phyloP scores from a whole-genome alignment of 2,329 filamentous ascomycete species.

The Aspergillus brasiliensis region DNA sequence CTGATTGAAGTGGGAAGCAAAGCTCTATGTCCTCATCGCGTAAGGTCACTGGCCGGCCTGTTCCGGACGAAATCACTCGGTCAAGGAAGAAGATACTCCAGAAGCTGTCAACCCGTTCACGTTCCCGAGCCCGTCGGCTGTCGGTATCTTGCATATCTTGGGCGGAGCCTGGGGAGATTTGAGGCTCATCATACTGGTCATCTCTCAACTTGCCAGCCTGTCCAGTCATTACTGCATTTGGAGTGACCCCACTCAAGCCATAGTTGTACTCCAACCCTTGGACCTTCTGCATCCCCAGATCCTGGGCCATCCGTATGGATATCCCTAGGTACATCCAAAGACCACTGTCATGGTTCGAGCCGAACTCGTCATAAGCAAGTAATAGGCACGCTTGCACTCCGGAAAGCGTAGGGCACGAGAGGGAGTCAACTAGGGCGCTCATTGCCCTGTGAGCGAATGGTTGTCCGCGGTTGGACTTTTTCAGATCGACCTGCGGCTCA shows the following conservation, averaged over 20 bases:
- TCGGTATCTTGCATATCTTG: constrained; percentile 47
- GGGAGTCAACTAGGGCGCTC: constrained; percentile 78
- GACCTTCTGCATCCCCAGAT: constrained; percentile 78
- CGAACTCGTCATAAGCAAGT: constrained; percentile 87
- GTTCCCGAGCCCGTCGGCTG: constrained; percentile 68
- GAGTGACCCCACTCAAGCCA: constrained; percentile 58
- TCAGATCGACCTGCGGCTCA: constrained; percentile 34
- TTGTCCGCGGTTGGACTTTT: constrained; percentile 69
- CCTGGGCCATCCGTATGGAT: constrained; percentile 79
- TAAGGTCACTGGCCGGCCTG: constrained; percentile 79
- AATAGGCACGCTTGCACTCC: constrained; percentile 82
- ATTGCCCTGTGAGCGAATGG: constrained; percentile 81
- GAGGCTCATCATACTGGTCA: constrained; percentile 47
- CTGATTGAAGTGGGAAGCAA: constrained; percentile 62
- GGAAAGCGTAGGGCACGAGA: constrained; percentile 78
- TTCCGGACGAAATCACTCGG: constrained; percentile 83
- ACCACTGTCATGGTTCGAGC: constrained; percentile 82
- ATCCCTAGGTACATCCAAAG: constrained; percentile 93
- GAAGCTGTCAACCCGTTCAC: constrained; percentile 82
- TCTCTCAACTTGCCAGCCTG: constrained; percentile 47
- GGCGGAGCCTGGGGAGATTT: constrained; percentile 31
- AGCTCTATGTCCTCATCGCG: constrained; percentile 84
- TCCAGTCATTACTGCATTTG: constrained; percentile 55
- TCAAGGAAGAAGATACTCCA: constrained; percentile 91
- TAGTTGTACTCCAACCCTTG: constrained; percentile 67